phyloP scores from a whole-genome alignment of 2,329 filamentous ascomycete species.

The Plenodomus biglobosus region DNA sequence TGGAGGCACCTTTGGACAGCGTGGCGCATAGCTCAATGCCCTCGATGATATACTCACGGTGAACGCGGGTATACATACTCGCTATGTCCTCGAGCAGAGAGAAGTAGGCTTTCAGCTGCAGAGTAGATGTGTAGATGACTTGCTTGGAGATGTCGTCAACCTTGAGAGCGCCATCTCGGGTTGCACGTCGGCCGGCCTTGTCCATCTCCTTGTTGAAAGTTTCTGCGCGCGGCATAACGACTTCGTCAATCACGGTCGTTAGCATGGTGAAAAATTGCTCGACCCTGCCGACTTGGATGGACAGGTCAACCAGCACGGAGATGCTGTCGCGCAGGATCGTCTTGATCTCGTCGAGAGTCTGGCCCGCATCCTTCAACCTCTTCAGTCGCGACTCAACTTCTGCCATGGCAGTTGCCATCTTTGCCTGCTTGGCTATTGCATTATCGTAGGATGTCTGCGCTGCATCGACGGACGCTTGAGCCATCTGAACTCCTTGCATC shows the following conservation, averaged over 20 bases:
- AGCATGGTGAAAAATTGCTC: not conserved
- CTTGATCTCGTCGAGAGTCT: not conserved
- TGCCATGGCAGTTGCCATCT: not conserved
- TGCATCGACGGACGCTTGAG: not conserved
- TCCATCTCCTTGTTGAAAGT: not conserved
- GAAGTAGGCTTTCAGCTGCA: not conserved
- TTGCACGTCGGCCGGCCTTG: not conserved
- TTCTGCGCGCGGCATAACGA: not conserved
- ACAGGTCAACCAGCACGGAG: not conserved
- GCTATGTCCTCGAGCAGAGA: not conserved
- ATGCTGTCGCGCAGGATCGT: not conserved
- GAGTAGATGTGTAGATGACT: not conserved
- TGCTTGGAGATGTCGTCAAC: not conserved
- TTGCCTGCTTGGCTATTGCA: not conserved
- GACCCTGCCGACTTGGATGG: not conserved
- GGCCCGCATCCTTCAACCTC: not conserved
- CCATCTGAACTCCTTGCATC: not conserved
- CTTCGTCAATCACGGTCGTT: not conserved
- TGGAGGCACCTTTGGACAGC: not conserved
- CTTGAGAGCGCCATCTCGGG: not conserved
- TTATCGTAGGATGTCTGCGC: not conserved
- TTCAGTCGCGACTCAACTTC: not conserved
- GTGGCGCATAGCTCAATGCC: not conserved
- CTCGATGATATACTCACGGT: not conserved
- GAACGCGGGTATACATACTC: not conserved